Evolutionary conservation across 2,329 filamentous ascomycete genomes (phyloP), one percentile per base, ranked within the genome.

Genomic region (Verticillium klebahnii): DNA sequence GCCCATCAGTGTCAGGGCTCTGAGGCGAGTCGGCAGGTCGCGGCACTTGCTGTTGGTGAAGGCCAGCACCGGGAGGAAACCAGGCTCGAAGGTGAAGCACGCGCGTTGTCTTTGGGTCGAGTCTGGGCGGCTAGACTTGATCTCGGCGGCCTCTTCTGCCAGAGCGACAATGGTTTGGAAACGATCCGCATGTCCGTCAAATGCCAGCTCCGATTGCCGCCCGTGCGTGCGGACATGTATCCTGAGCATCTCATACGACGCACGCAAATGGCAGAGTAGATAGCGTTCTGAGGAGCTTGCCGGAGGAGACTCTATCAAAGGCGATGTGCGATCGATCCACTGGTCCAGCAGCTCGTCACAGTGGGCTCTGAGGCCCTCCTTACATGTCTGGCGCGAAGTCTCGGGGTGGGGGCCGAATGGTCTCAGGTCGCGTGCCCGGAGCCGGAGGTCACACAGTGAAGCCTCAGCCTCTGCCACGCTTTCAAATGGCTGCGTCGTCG

Each of bases 61-160:
- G 63, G 76, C 78, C 0, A 80, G 65, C 0, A 75, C 72, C 0
- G 76, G 73, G 32, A 79, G 69, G 0, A 79, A 61, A 25, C 78
- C 75, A 15, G 75, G 77, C 55, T 79, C 76, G 54, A 79, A 80
- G 4, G 70, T 73, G 50, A 80, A 80, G 2, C 62, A 65, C 34
- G 56, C n/a, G 11, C 45, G n/a, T 25, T 50, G 45, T 11, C 17
- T 36, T 19, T 58, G 36, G 14, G 7, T 40, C 19, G 56, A 29
- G 4, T 39, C 56, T 3, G n/a, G 36, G 15, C 23, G 56, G 8
- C 14, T 15, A 5, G 36, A 50, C 29, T 52, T 61, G 39, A 63
- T 19, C 25, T 60, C 50, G 6, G 63, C 59, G 11, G 63, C 63
- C 1, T 57, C 61, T 25, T 56, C 31, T 15, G 72, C 73, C 0